Evolutionary conservation across 208 protist genomes (phyloP).

Genomic region (Crithidia sp.): DNA sequence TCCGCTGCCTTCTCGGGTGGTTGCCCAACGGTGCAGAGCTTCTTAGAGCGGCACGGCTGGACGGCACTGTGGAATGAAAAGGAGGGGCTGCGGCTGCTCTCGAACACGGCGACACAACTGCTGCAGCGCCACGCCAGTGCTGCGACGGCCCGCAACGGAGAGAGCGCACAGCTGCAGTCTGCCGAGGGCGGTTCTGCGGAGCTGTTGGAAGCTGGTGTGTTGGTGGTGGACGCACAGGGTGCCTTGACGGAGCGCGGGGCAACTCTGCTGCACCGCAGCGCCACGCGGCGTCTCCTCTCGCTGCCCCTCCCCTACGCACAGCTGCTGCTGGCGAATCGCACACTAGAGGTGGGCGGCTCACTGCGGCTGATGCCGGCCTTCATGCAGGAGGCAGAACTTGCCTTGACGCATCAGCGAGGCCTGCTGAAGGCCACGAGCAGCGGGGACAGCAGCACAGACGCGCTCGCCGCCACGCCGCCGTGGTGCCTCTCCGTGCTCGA

Average conservation of each 20-base stretch:
- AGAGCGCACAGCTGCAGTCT: neutral
- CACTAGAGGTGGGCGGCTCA: slow-evolving; percentile 43
- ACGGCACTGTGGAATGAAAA: slow-evolving; percentile 43
- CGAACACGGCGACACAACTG: slow-evolving; percentile 26
- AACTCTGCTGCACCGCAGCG: slow-evolving; percentile 35
- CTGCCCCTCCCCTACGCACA: slow-evolving; percentile 63
- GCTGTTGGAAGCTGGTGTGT: slow-evolving; percentile 58
- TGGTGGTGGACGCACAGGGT: slow-evolving; percentile 48
- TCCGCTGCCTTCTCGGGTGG: too few relatives aligned
- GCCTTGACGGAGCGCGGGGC: slow-evolving; percentile 71
- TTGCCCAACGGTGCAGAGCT: slow-evolving; percentile 2
- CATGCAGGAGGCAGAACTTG: slow-evolving; percentile 23
- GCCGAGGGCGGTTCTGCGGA: neutral
- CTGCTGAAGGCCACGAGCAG: slow-evolving; percentile 1
- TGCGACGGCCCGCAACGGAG: neutral
- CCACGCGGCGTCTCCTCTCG: slow-evolving; percentile 39
- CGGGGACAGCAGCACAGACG: neutral
- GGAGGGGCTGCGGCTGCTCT: slow-evolving; percentile 53
- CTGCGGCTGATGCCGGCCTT: slow-evolving; percentile 27
- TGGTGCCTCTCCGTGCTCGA: slow-evolving; percentile 22
- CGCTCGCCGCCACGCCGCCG: neutral
- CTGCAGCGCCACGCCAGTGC: slow-evolving; percentile 27
- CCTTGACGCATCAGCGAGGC: slow-evolving; percentile 8
- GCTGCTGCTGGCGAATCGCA: slow-evolving; percentile 53
- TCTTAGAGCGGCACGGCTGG: slow-evolving; percentile 23